Evolutionary conservation across 768 basidiomycete species (phyloP).

Genomic region (Boletus edulis): DNA sequence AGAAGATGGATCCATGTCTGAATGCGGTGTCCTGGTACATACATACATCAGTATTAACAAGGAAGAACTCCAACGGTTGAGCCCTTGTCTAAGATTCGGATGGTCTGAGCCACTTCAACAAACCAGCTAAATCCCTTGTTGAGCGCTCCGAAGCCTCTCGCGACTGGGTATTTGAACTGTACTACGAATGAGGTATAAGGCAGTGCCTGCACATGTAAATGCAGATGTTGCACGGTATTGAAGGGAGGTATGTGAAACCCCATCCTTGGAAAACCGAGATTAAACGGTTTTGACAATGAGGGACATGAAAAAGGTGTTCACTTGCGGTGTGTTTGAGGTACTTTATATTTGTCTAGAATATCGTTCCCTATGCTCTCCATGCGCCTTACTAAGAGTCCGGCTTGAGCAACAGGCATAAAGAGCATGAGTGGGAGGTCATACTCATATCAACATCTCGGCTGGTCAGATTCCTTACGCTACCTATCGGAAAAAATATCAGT

Average conservation of each 20-base stretch:
- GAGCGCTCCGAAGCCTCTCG: conserved; percentile 35
- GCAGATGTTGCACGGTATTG: conserved; percentile 68
- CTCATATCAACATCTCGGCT: conserved; percentile 47
- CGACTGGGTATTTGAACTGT: conserved; percentile 49
- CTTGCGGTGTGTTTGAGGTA: conserved; percentile 46
- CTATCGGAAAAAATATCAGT: conserved; percentile 31
- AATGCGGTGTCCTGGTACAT: too few relatives aligned
- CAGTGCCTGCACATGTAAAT: conserved; percentile 69
- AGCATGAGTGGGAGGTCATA: conserved; percentile 29
- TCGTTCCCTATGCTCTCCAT: conserved; percentile 52
- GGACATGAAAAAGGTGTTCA: conserved; percentile 20
- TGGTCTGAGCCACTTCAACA: conserved; percentile 56
- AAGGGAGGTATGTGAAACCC: conserved; percentile 85
- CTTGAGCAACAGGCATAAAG: conserved; percentile 20
- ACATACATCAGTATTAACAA: conserved; percentile 28
- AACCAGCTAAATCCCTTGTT: conserved; percentile 77
- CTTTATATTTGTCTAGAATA: conserved; percentile 47
- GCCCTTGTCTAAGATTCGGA: conserved; percentile 56
- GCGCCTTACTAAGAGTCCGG: conserved; percentile 35
- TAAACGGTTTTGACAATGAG: not conserved
- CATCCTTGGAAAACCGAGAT: conserved; percentile 43
- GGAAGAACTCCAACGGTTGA: conserved; percentile 50
- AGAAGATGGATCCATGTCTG: too few relatives aligned
- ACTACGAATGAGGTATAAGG: conserved; percentile 51
- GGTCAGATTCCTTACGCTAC: conserved; percentile 50